A percentile compares a stretch with the other conserved stretches of the same genome.
Evolutionary conservation across 192 early-diverging fungal genomes (phyloP).

Genomic region (Coemansia sp.): DNA sequence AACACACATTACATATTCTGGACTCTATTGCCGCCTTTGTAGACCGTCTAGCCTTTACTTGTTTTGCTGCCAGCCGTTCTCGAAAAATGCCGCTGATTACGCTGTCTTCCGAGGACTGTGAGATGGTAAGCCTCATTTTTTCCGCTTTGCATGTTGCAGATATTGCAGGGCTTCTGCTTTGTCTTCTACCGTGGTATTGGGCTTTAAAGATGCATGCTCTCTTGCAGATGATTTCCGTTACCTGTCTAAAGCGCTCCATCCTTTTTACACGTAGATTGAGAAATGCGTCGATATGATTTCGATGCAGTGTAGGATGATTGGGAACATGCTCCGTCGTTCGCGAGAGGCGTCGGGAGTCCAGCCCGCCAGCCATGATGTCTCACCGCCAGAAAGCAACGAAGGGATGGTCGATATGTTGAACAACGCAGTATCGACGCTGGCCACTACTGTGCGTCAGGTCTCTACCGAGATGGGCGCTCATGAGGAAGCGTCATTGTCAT

Average conservation of each 20-base stretch:
- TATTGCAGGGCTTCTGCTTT: constrained; percentile 5
- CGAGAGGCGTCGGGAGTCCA: constrained; percentile 25
- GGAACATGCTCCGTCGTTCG: constrained; percentile 48
- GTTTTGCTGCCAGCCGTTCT: not conserved
- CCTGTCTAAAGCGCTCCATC: not conserved
- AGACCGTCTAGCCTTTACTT: not conserved
- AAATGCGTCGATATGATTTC: constrained; percentile 52
- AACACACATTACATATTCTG: too few relatives aligned
- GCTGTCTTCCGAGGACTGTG: constrained; percentile 50
- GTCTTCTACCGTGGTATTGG: constrained; percentile 13
- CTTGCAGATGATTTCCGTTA: constrained; percentile 1
- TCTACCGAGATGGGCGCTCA: constrained; percentile 16
- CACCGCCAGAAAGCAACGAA: constrained; percentile 23
- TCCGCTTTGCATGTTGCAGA: not conserved
- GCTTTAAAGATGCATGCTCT: constrained; percentile 5
- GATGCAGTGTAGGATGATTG: constrained; percentile 52
- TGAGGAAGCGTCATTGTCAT: constrained; percentile 9
- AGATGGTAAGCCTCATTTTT: constrained; percentile 37
- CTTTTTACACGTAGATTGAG: constrained; percentile 31
- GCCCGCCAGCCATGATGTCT: constrained; percentile 6
- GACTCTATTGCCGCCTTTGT: not conserved
- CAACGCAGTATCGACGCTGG: constrained; percentile 34
- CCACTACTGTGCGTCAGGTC: constrained; percentile 29
- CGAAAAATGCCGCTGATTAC: constrained; percentile 40
- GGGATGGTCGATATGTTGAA: constrained; percentile 31